These are phyloP conservation scores for Metroxylon sagu DNA, from an alignment of 176 grass and related monocot genomes.

Conservation along the genomic window DNA sequence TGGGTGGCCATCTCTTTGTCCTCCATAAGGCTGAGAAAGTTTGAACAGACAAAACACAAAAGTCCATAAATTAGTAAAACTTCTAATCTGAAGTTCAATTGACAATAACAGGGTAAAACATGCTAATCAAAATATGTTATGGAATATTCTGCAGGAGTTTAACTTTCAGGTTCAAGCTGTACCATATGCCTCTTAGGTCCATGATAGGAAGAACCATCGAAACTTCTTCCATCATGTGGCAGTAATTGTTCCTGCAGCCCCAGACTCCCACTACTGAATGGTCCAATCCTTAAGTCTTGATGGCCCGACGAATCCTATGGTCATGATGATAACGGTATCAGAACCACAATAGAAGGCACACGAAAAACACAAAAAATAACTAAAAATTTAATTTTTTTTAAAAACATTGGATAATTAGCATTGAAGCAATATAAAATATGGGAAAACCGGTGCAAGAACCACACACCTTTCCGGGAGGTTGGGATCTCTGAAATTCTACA, in stretches of 20 bases:
- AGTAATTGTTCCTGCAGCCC: constrained; percentile 1
- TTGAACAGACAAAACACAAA: constrained; percentile 16
- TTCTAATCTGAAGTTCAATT: too few species aligned
- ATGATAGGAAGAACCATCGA: constrained; percentile 30
- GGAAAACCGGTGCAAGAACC: neutral
- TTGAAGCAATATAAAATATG: neutral
- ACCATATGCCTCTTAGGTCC: constrained; percentile 24
- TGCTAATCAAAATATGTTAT: neutral
- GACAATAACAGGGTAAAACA: too few species aligned
- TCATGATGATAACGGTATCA: constrained; percentile 14
- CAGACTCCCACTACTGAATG: constrained; percentile 26
- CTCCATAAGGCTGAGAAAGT: constrained; percentile 33
- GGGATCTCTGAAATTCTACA: constrained; percentile 89
- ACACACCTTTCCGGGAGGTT: constrained; percentile 52
- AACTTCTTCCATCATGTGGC: constrained; percentile 29
- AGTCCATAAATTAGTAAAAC: too few species aligned
- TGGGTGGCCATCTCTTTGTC: constrained; percentile 39
- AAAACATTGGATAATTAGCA: neutral
- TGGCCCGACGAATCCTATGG: constrained; percentile 45
- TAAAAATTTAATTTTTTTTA: neutral
- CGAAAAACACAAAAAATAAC: neutral
- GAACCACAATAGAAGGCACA: neutral
- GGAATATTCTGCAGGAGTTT: constrained; percentile 19
- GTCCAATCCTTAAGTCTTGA: constrained; percentile 1
- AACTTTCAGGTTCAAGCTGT: neutral